phyloP scores from a whole-genome alignment of 2,329 filamentous ascomycete species.

The Cladosporium sp. region DNA sequence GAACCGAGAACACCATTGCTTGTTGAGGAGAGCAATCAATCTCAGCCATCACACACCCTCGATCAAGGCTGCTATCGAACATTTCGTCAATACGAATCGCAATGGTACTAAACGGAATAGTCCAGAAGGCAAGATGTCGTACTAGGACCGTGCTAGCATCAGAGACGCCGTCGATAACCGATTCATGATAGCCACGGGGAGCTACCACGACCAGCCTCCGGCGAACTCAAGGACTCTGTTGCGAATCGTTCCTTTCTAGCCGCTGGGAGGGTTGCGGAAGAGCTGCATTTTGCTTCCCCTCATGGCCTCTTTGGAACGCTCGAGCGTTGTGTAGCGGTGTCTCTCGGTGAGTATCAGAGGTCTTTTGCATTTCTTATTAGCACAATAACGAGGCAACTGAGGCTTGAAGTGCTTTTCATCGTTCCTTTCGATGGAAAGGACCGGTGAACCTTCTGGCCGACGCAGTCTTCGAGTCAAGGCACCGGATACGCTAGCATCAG shows the following conservation, averaged over 20 bases:
- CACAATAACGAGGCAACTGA: too few species aligned
- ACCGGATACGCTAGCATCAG: background rate
- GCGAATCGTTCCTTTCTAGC: background rate
- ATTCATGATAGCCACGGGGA: too few species aligned
- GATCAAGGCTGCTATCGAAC: background rate
- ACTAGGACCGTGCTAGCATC: background rate
- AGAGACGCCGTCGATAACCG: too few species aligned
- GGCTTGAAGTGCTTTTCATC: too few species aligned
- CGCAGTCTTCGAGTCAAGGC: too few species aligned
- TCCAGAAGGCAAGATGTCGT: background rate
- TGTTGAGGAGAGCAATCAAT: background rate
- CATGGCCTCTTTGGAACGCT: background rate
- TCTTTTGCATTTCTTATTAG: too few species aligned
- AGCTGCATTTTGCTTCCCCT: background rate
- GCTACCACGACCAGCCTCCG: too few species aligned
- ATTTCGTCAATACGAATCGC: background rate
- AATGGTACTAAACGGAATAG: background rate
- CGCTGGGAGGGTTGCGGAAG: too few species aligned
- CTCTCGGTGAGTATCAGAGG: too few species aligned
- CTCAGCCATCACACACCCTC: too few species aligned
- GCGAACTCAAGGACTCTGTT: background rate
- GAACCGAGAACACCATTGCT: background rate
- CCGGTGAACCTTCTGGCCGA: too few species aligned
- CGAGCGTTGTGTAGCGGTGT: background rate
- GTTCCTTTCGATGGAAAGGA: background rate